Percentiles rank a stretch among this genome's conserved stretches.
These are phyloP conservation scores for Sclerotinia glacialis DNA, from an alignment of 2,329 filamentous ascomycete genomes.

Conservation along the genomic window DNA sequence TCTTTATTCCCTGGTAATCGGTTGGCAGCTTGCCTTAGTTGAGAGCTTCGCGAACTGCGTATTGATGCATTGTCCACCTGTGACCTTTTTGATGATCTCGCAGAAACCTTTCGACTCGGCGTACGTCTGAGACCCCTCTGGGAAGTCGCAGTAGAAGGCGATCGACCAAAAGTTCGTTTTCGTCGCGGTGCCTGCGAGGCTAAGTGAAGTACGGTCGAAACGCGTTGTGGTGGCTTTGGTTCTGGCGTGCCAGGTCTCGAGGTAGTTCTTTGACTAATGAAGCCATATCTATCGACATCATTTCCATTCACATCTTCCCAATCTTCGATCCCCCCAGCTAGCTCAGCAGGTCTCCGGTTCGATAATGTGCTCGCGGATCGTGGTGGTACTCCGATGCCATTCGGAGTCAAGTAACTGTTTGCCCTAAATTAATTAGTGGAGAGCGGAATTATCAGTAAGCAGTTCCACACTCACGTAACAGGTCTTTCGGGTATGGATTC, in stretches of 20 bases:
- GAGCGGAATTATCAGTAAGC: slow-evolving; percentile 11
- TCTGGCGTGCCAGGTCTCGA: slow-evolving; percentile 43
- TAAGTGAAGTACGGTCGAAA: slow-evolving; percentile 37
- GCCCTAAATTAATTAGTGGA: slow-evolving; percentile 27
- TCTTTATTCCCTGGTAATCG: slow-evolving; percentile 60
- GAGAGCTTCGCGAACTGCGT: slow-evolving; percentile 52
- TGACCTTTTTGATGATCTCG: slow-evolving; percentile 55
- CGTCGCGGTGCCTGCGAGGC: slow-evolving; percentile 38
- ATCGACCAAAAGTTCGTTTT: slow-evolving; percentile 34
- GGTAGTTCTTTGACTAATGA: slow-evolving; percentile 51
- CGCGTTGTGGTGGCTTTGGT: slow-evolving; percentile 36
- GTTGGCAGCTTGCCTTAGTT: slow-evolving; percentile 56
- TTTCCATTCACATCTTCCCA: slow-evolving; percentile 62
- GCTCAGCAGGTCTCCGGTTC: slow-evolving; percentile 43
- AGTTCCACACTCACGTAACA: slow-evolving; percentile 23
- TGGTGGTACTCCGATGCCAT: slow-evolving; percentile 17
- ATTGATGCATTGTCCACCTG: slow-evolving; percentile 40
- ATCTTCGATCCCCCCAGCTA: slow-evolving; percentile 61
- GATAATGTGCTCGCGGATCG: slow-evolving; percentile 34
- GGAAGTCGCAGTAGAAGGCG: slow-evolving; percentile 32
- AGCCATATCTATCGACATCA: slow-evolving; percentile 66
- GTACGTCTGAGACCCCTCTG: slow-evolving; percentile 37
- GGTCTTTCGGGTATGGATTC: slow-evolving; percentile 22
- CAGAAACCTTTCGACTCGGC: slow-evolving; percentile 55
- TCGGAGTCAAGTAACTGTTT: slow-evolving; percentile 27